phyloP scores from a whole-genome alignment of 148 eudicot genomes.

The Polygonum aviculare region DNA sequence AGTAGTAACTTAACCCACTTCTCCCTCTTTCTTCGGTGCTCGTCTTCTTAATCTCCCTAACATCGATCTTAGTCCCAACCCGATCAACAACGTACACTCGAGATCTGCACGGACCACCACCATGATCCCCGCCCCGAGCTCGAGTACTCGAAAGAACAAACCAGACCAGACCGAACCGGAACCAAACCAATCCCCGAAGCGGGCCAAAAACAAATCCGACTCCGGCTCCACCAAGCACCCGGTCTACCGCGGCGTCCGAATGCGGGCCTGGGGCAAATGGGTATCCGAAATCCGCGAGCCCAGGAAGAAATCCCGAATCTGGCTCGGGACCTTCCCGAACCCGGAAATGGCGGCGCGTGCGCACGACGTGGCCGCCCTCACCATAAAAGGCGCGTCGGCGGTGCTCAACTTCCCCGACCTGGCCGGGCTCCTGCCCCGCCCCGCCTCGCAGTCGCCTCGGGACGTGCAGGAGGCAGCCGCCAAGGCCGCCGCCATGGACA shows the following conservation, averaged over 20 bases:
- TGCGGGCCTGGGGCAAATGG: constrained; percentile 86
- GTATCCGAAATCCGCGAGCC: constrained; percentile 87
- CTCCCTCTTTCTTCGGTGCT: background rate
- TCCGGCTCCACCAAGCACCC: constrained; percentile 38
- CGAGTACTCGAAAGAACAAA: background rate
- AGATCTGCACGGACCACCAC: background rate
- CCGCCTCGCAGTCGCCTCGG: constrained; percentile 45
- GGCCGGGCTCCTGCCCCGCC: constrained; percentile 48
- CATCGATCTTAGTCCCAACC: too few relatives aligned
- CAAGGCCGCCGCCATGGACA: constrained; percentile 71
- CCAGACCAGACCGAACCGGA: background rate
- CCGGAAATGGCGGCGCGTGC: constrained; percentile 93
- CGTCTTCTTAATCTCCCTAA: too few relatives aligned
- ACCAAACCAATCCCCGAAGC: background rate
- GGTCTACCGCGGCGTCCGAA: constrained; percentile 64
- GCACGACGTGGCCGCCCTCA: constrained; percentile 72
- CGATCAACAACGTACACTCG: too few relatives aligned
- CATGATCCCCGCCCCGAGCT: background rate
- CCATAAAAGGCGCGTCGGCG: constrained; percentile 66
- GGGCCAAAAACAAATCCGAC: background rate
- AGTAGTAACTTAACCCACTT: background rate
- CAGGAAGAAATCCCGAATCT: constrained; percentile 65
- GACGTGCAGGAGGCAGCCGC: constrained; percentile 88
- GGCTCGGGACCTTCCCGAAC: constrained; percentile 79
- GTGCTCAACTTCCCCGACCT: constrained; percentile 77